Conservation (phyloP, 352 stramenopile species). For the Phytopythium aichiense region DNA sequence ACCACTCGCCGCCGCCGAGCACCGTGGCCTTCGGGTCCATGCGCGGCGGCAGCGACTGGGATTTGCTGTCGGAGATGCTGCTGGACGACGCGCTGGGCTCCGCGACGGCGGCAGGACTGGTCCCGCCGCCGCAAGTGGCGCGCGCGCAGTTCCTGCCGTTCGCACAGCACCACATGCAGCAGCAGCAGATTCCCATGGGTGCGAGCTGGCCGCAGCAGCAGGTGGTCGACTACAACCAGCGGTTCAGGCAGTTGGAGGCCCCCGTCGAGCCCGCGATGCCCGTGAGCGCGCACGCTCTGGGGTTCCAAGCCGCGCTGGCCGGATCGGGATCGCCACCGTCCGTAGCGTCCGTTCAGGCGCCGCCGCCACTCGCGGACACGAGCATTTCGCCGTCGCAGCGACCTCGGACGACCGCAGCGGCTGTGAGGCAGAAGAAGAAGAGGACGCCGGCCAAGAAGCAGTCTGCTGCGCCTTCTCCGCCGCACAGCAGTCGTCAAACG, state of each 20-base stretch:
- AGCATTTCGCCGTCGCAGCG: conserved; percentile 5
- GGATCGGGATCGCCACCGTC: neutral
- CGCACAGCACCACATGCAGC: conserved; percentile 4
- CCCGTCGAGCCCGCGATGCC: neutral
- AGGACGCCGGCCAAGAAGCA: conserved; percentile 12
- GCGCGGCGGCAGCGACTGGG: conserved; percentile 31
- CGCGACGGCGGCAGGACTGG: conserved; percentile 7
- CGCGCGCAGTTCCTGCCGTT: neutral
- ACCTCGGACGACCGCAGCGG: neutral
- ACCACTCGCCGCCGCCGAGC: conserved; percentile 4
- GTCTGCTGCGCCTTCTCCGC: conserved; percentile 7
- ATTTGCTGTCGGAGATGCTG: conserved; percentile 55
- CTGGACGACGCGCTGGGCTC: conserved; percentile 37
- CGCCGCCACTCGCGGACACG: neutral
- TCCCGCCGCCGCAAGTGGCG: conserved; percentile 1
- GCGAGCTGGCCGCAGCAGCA: neutral
- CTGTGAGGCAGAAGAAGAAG: conserved; percentile 4
- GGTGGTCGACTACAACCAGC: neutral
- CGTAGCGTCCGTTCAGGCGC: neutral
- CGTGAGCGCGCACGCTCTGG: neutral
- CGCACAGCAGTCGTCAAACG: conserved; percentile 1
- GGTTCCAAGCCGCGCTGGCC: neutral
- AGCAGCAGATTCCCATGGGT: neutral
- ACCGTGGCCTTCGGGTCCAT: neutral
- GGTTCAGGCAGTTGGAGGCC: neutral